A percentile compares a stretch with the other conserved stretches of the same genome.
These are phyloP conservation scores for Cordyceps javanica DNA, from an alignment of 2,329 filamentous ascomycete species.

Conservation along the genomic window DNA sequence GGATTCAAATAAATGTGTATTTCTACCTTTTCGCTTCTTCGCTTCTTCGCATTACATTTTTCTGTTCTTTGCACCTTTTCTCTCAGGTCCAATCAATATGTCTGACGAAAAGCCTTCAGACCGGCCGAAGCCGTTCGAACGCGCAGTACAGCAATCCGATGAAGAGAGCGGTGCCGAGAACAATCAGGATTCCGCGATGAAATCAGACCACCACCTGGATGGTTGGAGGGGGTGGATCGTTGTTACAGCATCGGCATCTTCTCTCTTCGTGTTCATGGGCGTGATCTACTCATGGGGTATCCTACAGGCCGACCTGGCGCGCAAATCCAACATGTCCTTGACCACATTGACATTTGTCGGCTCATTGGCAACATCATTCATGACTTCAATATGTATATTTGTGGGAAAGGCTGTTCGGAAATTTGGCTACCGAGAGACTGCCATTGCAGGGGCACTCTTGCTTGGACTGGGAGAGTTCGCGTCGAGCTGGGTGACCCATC, in stretches of 20 bases:
- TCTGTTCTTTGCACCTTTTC: neutral
- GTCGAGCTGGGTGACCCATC: slow-evolving; percentile 20
- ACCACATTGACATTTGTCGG: slow-evolving; percentile 24
- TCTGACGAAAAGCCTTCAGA: neutral
- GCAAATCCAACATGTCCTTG: slow-evolving; percentile 17
- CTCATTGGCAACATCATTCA: slow-evolving; percentile 23
- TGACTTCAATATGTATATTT: slow-evolving; percentile 22
- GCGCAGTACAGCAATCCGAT: neutral
- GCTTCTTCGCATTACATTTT: neutral
- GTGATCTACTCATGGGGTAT: slow-evolving; percentile 25
- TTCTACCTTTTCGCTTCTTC: neutral
- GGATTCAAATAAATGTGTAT: neutral
- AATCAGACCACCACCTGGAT: slow-evolving; percentile 11
- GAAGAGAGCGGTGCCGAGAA: slow-evolving; percentile 7
- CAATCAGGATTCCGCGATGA: neutral
- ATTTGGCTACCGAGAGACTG: slow-evolving; percentile 20
- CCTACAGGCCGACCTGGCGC: slow-evolving; percentile 20
- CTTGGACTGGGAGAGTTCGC: slow-evolving; percentile 23
- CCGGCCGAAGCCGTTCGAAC: neutral
- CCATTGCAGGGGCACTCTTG: slow-evolving; percentile 19
- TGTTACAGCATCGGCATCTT: slow-evolving; percentile 20
- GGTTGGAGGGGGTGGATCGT: slow-evolving; percentile 21
- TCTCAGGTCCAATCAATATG: neutral
- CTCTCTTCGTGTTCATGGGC: slow-evolving; percentile 24
- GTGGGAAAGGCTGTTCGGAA: slow-evolving; percentile 20